phyloP scores from a whole-genome alignment of 331 rosid genomes.

The Acacia pycnantha region DNA sequence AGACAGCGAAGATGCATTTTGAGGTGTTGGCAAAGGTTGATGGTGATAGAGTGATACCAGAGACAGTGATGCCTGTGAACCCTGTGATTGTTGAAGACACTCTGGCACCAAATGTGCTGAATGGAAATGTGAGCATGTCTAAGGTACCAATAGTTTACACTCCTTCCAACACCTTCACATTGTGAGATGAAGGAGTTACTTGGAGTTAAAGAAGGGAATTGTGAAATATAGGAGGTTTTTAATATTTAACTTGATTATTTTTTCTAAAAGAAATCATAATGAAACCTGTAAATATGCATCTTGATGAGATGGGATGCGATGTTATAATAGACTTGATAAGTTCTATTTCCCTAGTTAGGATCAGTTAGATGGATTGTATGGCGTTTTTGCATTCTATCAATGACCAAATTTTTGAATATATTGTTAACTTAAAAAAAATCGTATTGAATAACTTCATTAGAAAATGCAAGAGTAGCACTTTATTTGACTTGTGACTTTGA shows the following conservation, averaged over 20 bases:
- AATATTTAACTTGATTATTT: background rate
- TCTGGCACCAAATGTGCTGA: conserved; percentile 33
- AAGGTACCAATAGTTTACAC: conserved; percentile 47
- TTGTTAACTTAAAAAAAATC: background rate
- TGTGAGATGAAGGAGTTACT: conserved; percentile 37
- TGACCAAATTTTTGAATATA: too few relatives aligned
- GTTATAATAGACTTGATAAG: background rate
- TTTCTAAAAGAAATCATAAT: background rate
- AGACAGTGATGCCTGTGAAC: conserved; percentile 58
- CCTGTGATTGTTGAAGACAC: conserved; percentile 61
- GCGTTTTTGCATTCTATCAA: too few relatives aligned
- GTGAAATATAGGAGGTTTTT: background rate
- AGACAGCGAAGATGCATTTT: conserved; percentile 63
- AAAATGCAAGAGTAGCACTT: background rate
- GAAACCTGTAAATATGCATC: conserved; percentile 20
- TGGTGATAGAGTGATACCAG: conserved; percentile 78
- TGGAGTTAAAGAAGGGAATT: background rate
- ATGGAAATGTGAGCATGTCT: conserved; percentile 64
- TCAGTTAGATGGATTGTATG: too few relatives aligned
- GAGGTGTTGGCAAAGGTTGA: conserved; percentile 91
- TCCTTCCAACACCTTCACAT: conserved; percentile 53
- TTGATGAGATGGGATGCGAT: conserved; percentile 7
- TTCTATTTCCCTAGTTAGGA: background rate
- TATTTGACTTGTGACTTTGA: background rate
- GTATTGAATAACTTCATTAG: background rate